phyloP scores from a whole-genome alignment of 176 grass and related monocot genomes.

The Elymus sibiricus region DNA sequence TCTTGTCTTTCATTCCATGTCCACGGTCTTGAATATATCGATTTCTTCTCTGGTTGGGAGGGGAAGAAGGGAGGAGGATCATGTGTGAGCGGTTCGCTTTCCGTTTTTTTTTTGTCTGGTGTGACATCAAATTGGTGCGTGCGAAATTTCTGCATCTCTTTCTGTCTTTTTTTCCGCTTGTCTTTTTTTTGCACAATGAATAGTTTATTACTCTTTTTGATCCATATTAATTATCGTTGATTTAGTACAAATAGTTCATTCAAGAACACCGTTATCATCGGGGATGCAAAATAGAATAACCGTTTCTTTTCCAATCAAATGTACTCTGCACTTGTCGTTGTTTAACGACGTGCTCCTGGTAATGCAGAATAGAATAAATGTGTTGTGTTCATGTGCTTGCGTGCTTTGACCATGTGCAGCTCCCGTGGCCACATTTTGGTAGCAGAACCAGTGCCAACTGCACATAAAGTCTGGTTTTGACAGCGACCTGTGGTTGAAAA shows the following conservation, averaged over 20 bases:
- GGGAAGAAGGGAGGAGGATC: neutral
- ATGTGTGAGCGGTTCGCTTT: neutral
- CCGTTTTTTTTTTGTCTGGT: neutral
- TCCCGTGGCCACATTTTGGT: neutral
- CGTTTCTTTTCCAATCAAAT: neutral
- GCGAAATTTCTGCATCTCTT: neutral
- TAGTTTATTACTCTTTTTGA: neutral
- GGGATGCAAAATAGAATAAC: neutral
- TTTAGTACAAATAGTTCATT: too few relatives aligned
- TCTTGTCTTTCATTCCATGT: neutral
- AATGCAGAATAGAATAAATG: neutral
- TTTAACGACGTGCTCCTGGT: neutral
- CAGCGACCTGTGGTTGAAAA: neutral
- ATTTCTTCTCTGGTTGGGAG: neutral
- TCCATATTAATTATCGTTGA: too few relatives aligned
- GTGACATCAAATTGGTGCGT: neutral
- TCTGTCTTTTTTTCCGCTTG: neutral
- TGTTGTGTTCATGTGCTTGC: neutral
- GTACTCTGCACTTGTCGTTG: neutral
- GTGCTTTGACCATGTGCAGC: neutral
- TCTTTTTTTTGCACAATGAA: neutral
- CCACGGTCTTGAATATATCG: neutral
- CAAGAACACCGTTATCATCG: neutral
- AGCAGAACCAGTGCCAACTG: neutral
- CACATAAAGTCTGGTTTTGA: neutral